Evolutionary conservation across 1,139 yeast species (phyloP).

Genomic region (Nakaseomyces glabratus): DNA sequence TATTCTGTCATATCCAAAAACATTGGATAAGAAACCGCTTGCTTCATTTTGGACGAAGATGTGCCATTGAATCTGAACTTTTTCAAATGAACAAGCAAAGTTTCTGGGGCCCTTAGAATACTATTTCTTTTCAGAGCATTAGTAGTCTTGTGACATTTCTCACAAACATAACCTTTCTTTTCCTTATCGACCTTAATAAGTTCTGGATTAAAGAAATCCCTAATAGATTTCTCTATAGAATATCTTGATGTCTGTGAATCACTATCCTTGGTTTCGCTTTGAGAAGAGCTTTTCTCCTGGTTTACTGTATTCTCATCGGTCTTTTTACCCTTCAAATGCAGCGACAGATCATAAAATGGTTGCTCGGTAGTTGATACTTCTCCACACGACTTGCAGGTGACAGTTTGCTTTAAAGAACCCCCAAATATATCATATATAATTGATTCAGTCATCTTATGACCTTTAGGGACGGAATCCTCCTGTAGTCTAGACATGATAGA

Average conservation of each 20-base stretch:
- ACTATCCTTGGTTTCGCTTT: constrained; percentile 14
- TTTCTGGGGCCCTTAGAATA: constrained; percentile 79
- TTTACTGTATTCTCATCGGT: constrained; percentile 28
- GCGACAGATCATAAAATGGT: constrained; percentile 85
- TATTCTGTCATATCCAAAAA: constrained; percentile 63
- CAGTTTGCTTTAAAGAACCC: constrained; percentile 75
- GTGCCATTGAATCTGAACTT: constrained; percentile 80
- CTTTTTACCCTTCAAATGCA: constrained; percentile 49
- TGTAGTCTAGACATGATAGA: constrained; percentile 78
- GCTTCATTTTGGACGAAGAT: constrained; percentile 76
- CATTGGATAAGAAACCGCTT: constrained; percentile 72
- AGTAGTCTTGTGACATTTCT: constrained; percentile 68
- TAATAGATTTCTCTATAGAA: constrained; percentile 63
- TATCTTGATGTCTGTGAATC: constrained; percentile 32
- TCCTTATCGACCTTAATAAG: constrained; percentile 60
- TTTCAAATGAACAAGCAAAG: constrained; percentile 76
- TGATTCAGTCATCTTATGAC: constrained; percentile 69
- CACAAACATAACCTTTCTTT: constrained; percentile 73
- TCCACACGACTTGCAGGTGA: constrained; percentile 72
- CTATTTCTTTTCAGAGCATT: constrained; percentile 68
- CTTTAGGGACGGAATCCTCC: constrained; percentile 87
- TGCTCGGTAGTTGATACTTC: constrained; percentile 83
- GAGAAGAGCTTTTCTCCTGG: constrained; percentile 8
- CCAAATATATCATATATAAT: constrained; percentile 90
- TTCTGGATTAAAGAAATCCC: constrained; percentile 77